These are phyloP conservation scores for Calamus simplicifolius DNA, from an alignment of 176 grass and related monocot species.

Conservation along the genomic window DNA sequence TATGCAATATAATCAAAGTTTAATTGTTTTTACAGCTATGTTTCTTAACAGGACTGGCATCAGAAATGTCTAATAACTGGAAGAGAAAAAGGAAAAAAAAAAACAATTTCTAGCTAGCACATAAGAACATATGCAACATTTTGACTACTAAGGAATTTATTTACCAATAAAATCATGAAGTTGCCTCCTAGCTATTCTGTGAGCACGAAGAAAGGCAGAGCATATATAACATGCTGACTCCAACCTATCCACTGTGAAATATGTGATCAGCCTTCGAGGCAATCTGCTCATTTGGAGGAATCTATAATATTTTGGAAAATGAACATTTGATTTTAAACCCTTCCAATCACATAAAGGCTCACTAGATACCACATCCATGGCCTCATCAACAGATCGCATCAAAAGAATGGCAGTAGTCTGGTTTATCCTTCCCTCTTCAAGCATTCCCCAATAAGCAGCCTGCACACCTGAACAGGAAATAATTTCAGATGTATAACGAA, in stretches of 20 bases:
- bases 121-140: background rate
- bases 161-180: slow-evolving; percentile 90
- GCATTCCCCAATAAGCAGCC: slow-evolving; percentile 90
- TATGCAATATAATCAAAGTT: too few species aligned
- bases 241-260: slow-evolving; percentile 82
- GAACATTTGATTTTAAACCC: slow-evolving; percentile 63
- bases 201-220: slow-evolving; percentile 85
- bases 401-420: slow-evolving; percentile 70
- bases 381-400: slow-evolving; percentile 93
- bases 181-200: slow-evolving; percentile 69
- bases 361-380: slow-evolving; percentile 73
- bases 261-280: slow-evolving; percentile 65
- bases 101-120: slow-evolving; percentile 16
- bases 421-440: slow-evolving; percentile 94
- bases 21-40: too few species aligned
- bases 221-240: slow-evolving; percentile 79
- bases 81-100: background rate
- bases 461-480: slow-evolving; percentile 53
- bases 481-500: too few species aligned
- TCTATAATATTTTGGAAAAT: slow-evolving; percentile 68
- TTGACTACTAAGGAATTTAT: slow-evolving; percentile 5
- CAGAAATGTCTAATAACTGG: too few species aligned
- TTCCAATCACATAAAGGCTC: slow-evolving; percentile 77
- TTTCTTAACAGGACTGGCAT: too few species aligned
- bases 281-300: slow-evolving; percentile 81